Percentiles rank a stretch among this genome's conserved stretches.
phyloP scores from a whole-genome alignment of 2,329 filamentous ascomycete species.

The Diaporthe sp. region DNA sequence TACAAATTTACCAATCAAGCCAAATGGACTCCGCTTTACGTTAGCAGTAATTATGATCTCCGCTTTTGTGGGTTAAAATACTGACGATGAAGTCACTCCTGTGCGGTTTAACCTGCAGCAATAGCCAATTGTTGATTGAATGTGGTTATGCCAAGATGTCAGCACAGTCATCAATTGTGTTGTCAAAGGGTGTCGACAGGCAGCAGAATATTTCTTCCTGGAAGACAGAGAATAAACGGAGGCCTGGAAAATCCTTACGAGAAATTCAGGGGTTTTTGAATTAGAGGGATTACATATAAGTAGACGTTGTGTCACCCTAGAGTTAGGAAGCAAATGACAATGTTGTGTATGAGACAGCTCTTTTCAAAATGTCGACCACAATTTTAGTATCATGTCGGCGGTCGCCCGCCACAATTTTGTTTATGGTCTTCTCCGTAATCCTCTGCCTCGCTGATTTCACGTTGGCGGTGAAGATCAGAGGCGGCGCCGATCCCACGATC shows the following conservation, averaged over 20 bases:
- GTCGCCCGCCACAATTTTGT: background rate
- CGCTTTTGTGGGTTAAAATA: background rate
- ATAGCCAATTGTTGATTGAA: background rate
- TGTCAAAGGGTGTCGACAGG: background rate
- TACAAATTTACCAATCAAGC: background rate
- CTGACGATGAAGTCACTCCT: background rate
- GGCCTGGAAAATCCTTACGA: background rate
- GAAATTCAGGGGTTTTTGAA: background rate
- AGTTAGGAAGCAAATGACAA: background rate
- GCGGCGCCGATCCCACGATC: background rate
- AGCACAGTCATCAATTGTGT: slow-evolving; percentile 13
- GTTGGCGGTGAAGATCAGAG: background rate
- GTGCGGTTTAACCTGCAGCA: background rate
- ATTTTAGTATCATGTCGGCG: background rate
- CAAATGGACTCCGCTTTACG: background rate
- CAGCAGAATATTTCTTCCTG: background rate
- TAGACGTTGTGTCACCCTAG: no score
- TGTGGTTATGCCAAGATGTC: background rate
- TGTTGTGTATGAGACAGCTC: background rate
- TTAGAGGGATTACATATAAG: background rate
- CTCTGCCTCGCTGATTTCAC: background rate
- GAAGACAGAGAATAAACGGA: background rate
- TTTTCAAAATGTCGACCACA: background rate
- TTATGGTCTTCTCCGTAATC: background rate
- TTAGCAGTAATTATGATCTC: background rate